Evolutionary conservation across 2,329 filamentous ascomycete species (phyloP).

Genomic region (Penicillium sp.): DNA sequence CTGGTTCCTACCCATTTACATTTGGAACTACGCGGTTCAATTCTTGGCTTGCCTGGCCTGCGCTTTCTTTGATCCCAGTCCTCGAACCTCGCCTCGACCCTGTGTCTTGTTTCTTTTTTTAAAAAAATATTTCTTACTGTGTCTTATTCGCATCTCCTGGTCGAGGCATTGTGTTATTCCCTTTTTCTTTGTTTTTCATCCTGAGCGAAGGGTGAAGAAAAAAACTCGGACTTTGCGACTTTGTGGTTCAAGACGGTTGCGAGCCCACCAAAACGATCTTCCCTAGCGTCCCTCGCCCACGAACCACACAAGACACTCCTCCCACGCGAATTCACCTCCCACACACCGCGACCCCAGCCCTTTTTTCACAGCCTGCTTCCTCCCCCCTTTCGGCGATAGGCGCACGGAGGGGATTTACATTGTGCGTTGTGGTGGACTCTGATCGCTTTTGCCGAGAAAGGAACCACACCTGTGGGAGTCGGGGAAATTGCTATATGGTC

Average conservation of each 20-base stretch:
- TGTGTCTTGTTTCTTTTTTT: background rate
- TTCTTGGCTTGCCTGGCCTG: background rate
- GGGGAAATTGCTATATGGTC: conserved; percentile 43
- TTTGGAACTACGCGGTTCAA: background rate
- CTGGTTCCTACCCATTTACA: conserved; percentile 20
- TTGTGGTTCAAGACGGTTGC: conserved; percentile 4
- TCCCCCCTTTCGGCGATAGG: background rate
- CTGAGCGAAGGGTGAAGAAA: background rate
- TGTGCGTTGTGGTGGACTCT: conserved; percentile 11
- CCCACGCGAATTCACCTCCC: background rate
- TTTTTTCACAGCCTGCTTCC: background rate
- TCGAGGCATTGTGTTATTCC: conserved; percentile 14
- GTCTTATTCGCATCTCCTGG: conserved; percentile 16
- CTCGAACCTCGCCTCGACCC: conserved; percentile 8
- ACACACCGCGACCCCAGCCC: background rate
- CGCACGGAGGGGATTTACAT: conserved; percentile 8
- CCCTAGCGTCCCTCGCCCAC: conserved; percentile 1
- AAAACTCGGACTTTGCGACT: conserved; percentile 9
- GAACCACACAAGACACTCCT: background rate
- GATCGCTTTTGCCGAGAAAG: conserved; percentile 12
- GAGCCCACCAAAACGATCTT: conserved; percentile 2
- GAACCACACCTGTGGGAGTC: conserved; percentile 29
- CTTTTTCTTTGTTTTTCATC: conserved; percentile 4
- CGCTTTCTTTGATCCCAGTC: conserved; percentile 5
- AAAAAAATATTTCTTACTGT: background rate